A percentile compares a stretch with the other conserved stretches of the same genome.
phyloP scores from a whole-genome alignment of 257 asterid genomes.

The Parsonsia alboflavescens region DNA sequence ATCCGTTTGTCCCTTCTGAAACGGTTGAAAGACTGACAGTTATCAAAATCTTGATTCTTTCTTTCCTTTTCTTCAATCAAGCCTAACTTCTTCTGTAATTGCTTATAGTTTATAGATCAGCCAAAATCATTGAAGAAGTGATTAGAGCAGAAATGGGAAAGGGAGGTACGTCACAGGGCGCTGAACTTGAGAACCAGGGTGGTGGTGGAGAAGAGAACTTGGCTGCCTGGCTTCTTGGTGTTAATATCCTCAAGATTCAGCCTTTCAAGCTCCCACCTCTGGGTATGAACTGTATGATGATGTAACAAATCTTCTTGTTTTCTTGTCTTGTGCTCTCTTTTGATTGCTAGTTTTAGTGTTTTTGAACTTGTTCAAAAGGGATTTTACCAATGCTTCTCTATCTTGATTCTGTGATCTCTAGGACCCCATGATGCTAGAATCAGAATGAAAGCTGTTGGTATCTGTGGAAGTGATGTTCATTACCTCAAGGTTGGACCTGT shows the following conservation, averaged over 20 bases:
- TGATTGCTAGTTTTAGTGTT: not conserved
- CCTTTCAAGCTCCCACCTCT: constrained; percentile 89
- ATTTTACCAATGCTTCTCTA: not conserved
- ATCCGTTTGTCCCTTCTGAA: not conserved
- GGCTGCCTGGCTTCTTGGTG: constrained; percentile 99
- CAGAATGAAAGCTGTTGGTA: constrained; percentile 95
- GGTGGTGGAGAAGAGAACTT: constrained; percentile 56
- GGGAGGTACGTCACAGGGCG: constrained; percentile 39
- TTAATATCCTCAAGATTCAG: constrained; percentile 78
- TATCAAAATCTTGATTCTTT: not conserved
- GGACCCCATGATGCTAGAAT: constrained; percentile 92
- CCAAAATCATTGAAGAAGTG: not conserved
- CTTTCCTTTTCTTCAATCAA: not conserved
- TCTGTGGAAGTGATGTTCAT: constrained; percentile 99
- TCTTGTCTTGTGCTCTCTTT: not conserved
- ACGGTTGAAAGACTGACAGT: not conserved
- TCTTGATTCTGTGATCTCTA: constrained; percentile 16
- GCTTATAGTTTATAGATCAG: not conserved
- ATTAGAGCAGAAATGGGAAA: constrained; percentile 47
- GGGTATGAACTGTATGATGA: constrained; percentile 28
- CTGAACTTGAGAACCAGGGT: constrained; percentile 17
- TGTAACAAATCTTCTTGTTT: not conserved
- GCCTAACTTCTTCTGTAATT: no score
- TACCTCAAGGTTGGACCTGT: constrained; percentile 63
- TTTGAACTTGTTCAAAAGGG: not conserved